Base-by-base conservation (phyloP, 2,329 filamentous ascomycete genomes). In the Bipolaris victoriae region DNA sequence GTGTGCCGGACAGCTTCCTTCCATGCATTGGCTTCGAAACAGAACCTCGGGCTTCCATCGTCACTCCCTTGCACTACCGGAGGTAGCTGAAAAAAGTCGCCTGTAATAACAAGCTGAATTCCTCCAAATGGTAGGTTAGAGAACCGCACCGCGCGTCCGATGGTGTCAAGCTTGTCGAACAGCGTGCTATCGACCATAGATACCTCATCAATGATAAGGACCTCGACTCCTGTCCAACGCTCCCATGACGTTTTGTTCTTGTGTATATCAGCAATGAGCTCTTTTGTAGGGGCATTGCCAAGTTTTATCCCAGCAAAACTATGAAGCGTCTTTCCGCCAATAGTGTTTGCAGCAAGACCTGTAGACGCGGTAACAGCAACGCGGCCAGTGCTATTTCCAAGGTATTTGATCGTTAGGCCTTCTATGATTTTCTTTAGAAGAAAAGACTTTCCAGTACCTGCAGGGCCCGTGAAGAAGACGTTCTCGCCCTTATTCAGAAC, bases 141-240 rank as follows among this genome's bases (percentile, higher is more conserved):
- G 72, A 95, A 97, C 50, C 93, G 87, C 60, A 99, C 87, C 2
- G 83, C 86, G 54, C 94, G 86, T 13, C 92, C 94, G 64, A 99
- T 90, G 59, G 90, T 86, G 60, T 96, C 92, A 16, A 99, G 84
- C 76, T 99, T 99, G 80, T 99, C 95, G 65, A 98, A 99, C 0
- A 99, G 83, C 31, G 97, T 93, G 1, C 92, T 95, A 68, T 99
- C 95, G 3, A 99, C 93, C 95, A 99, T 99, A 10, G 95, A 98
- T 3, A 99, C 88, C 74, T 99, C 95, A 76, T 99, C 95, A 67
- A 99, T 86, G 64, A 99, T 84, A 22, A 99, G 84, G 11, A 92
- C 87, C 71, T 93, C 96, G 0, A 92, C 96, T 53, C 88, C 86
- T 63, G 96, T 79, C 95, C 95, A 99, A 37, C 94, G 86, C 62